Evolutionary conservation across 257 asterid genomes (phyloP).

Genomic region (Solanum medicagineum): DNA sequence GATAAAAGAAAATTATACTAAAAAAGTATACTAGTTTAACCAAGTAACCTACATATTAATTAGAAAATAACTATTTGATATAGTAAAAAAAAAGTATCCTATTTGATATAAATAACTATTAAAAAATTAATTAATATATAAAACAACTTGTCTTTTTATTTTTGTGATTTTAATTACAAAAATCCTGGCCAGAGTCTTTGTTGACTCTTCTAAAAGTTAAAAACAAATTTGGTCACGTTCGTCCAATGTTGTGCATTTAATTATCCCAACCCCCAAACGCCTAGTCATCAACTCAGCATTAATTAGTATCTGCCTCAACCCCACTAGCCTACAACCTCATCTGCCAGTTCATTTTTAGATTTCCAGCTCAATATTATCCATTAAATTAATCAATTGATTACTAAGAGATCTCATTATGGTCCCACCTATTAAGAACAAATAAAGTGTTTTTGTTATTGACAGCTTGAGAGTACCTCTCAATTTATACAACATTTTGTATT

Average conservation of each 20-base stretch:
- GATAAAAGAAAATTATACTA: too few species aligned
- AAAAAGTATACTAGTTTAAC: too few species aligned
- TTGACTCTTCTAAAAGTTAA: neutral
- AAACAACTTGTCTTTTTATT: too few species aligned
- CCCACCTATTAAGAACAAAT: neutral
- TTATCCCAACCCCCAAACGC: slow-evolving; percentile 2
- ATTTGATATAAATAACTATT: too few species aligned
- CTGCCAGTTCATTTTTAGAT: neutral
- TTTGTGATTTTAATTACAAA: too few species aligned
- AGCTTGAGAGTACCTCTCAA: too few species aligned
- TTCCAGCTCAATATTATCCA: neutral
- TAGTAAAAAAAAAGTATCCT: too few species aligned
- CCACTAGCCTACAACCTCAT: neutral
- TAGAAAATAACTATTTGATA: too few species aligned
- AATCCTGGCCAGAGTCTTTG: neutral
- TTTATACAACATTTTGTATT: too few species aligned
- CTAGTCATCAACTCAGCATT: slow-evolving; percentile 19
- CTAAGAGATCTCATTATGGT: neutral
- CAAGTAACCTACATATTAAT: too few species aligned
- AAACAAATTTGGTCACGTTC: neutral
- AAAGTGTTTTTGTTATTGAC: neutral
- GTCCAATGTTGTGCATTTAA: slow-evolving; percentile 19
- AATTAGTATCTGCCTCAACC: neutral
- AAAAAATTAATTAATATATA: too few species aligned
- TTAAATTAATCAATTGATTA: neutral